phyloP scores from a whole-genome alignment of 2,329 filamentous ascomycete species.

The Rugonectria rugulosa region DNA sequence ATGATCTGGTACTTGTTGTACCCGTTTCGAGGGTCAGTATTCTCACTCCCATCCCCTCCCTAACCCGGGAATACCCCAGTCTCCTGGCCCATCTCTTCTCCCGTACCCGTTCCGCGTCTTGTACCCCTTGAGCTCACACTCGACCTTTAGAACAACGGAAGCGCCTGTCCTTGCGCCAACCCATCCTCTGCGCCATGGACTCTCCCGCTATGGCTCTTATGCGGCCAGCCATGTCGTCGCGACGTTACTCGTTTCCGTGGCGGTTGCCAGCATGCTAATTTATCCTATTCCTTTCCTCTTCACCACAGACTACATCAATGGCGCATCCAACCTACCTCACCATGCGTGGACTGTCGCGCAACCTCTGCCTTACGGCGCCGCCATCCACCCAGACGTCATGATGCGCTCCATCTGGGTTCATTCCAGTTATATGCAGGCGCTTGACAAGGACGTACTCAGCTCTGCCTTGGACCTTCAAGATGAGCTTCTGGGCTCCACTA shows the following conservation, averaged over 20 bases:
- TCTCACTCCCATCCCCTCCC: conserved; percentile 19
- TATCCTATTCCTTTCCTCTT: conserved; percentile 81
- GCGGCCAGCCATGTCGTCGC: conserved; percentile 77
- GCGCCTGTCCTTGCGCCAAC: conserved; percentile 69
- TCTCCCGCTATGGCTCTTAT: conserved; percentile 74
- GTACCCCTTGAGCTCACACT: conserved; percentile 28
- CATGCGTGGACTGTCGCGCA: conserved; percentile 84
- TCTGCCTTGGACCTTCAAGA: conserved; percentile 76
- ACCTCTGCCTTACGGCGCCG: conserved; percentile 61
- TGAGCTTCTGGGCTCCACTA: conserved; percentile 68
- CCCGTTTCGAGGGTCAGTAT: conserved; percentile 75
- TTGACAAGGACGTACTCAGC: conserved; percentile 70
- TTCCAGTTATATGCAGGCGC: conserved; percentile 79
- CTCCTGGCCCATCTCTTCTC: conserved; percentile 16
- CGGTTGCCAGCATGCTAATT: conserved; percentile 72
- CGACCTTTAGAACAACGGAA: conserved; percentile 70
- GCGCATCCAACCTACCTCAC: conserved; percentile 75
- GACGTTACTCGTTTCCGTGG: conserved; percentile 77
- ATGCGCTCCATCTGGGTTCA: conserved; percentile 86
- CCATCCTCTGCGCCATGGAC: conserved; percentile 70
- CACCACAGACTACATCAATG: conserved; percentile 74
- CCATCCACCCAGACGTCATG: conserved; percentile 71
- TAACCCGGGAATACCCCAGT: conserved; percentile 18
- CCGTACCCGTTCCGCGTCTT: conserved; percentile 6
- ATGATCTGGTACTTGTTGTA: conserved; percentile 84